phyloP scores from a whole-genome alignment of 2,329 filamentous ascomycete genomes.

The Colletotrichum shisoi region DNA sequence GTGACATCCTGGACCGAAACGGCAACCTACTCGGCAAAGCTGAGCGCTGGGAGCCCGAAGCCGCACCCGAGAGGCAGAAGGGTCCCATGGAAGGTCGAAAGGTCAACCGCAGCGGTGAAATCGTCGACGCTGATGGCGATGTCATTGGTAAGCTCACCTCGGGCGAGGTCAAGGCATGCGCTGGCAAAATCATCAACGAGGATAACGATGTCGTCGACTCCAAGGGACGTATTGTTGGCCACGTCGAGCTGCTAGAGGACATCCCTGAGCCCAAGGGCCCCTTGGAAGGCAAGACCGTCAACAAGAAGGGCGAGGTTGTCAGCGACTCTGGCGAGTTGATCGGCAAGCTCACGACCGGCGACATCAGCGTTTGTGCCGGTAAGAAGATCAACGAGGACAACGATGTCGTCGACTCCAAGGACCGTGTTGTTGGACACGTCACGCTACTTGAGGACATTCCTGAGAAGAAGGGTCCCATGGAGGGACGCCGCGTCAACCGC shows the following conservation, averaged over 20 bases:
- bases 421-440: conserved; percentile 71
- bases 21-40: conserved; percentile 66
- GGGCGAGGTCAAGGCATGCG: conserved; percentile 69
- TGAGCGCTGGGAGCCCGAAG: conserved; percentile 61
- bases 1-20: conserved; percentile 81
- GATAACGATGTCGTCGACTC: conserved; percentile 76
- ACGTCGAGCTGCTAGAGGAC: conserved; percentile 72
- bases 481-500: conserved; percentile 64
- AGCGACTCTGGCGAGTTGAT: conserved; percentile 67
- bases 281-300: conserved; percentile 63
- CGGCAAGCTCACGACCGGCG: conserved; percentile 73
- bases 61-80: conserved; percentile 61
- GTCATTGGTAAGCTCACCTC: conserved; percentile 72
- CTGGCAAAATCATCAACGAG: conserved; percentile 74
- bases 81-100: conserved; percentile 62
- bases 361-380: conserved; percentile 68
- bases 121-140: conserved; percentile 67
- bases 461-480: conserved; percentile 61
- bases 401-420: conserved; percentile 74
- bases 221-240: conserved; percentile 71
- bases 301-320: conserved; percentile 67
- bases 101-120: conserved; percentile 68
- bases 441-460: conserved; percentile 70
- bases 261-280: conserved; percentile 59
- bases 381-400: conserved; percentile 76